phyloP scores from a whole-genome alignment of 306 rosid species.

The Vicia sativa region DNA sequence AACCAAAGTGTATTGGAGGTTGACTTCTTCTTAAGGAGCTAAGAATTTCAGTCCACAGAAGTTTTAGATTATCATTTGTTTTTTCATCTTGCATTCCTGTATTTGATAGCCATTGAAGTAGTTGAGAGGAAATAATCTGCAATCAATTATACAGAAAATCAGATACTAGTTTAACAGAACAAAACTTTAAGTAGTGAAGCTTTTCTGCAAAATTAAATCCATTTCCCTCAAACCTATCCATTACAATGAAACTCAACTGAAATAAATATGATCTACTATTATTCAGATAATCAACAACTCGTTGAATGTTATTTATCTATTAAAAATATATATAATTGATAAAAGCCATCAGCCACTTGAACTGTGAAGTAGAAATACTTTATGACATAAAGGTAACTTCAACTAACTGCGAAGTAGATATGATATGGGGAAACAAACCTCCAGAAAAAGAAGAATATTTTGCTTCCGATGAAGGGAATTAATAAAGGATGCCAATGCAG shows the following conservation, averaged over 20 bases:
- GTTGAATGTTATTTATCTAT: conserved; percentile 18
- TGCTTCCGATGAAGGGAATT: conserved; percentile 64
- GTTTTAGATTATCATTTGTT: conserved; percentile 50
- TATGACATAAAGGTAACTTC: background rate
- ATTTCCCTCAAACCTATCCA: conserved; percentile 5
- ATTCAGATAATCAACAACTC: conserved; percentile 27
- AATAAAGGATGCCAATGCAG: conserved; percentile 60
- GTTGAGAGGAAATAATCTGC: conserved; percentile 64
- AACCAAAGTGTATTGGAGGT: conserved; percentile 65
- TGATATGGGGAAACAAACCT: conserved; percentile 46
- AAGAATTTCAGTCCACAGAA: conserved; percentile 65
- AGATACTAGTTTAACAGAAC: background rate
- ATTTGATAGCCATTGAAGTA: conserved; percentile 67
- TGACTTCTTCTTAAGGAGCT: conserved; percentile 54
- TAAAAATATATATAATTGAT: background rate
- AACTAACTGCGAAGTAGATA: conserved; percentile 14
- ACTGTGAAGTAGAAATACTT: conserved; percentile 17
- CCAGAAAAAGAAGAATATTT: conserved; percentile 56
- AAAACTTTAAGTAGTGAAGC: conserved; percentile 18
- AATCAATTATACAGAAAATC: conserved; percentile 22
- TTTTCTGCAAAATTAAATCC: conserved; percentile 27
- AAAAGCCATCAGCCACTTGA: conserved; percentile 27
- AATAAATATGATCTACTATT: conserved; percentile 22
- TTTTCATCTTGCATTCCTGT: conserved; percentile 52
- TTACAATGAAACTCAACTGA: conserved; percentile 25